Conservation (phyloP, 1,139 yeast genomes). For the Geotrichum citri-aurantii region DNA sequence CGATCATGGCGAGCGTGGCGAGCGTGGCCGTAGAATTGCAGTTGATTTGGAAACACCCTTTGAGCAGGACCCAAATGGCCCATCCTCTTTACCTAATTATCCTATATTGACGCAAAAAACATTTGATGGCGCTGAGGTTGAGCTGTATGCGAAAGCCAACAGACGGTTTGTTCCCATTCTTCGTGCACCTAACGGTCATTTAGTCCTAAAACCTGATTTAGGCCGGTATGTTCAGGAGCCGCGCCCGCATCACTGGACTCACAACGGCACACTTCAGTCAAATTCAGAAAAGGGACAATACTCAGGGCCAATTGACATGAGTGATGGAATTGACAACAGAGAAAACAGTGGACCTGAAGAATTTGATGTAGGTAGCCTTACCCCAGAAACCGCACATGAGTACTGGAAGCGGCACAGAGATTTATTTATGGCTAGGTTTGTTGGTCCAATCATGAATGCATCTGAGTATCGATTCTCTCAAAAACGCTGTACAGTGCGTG, state of each 20-base stretch:
- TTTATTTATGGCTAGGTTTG: not conserved
- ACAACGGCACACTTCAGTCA: not conserved
- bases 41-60: not conserved
- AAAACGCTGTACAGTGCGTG: not conserved
- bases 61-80: not conserved
- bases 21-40: not conserved
- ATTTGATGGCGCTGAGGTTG: not conserved
- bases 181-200: not conserved
- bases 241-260: not conserved
- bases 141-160: not conserved
- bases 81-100: not conserved
- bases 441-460: not conserved
- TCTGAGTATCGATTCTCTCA: not conserved
- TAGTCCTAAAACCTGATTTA: not conserved
- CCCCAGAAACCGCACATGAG: not conserved
- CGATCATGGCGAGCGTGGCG: not conserved
- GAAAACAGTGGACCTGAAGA: not conserved
- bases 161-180: not conserved
- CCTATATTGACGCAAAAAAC: not conserved
- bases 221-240: not conserved
- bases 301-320: not conserved
- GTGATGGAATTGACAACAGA: not conserved
- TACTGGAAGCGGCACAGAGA: not conserved
- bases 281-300: not conserved
- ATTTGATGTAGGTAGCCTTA: not conserved